Percentiles rank a stretch among this genome's conserved stretches.
Conservation (phyloP, 345 rosid genomes). For the Hibiscus syriacus region DNA sequence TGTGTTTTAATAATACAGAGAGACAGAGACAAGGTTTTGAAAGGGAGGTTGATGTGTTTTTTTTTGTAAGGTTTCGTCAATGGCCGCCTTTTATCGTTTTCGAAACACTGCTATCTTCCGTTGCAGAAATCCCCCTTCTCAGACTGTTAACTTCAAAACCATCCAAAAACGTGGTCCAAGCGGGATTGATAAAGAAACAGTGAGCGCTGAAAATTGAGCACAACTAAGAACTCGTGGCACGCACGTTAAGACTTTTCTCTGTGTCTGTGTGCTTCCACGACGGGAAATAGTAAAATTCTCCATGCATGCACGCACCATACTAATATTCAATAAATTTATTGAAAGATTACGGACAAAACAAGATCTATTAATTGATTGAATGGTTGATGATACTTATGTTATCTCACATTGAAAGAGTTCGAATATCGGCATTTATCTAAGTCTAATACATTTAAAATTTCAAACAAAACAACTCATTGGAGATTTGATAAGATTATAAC, state of each 20-base stretch:
- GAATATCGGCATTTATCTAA: too few species aligned
- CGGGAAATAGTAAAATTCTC: not conserved
- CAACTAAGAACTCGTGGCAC: slow-evolving; percentile 7
- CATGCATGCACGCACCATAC: not conserved
- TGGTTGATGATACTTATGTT: too few species aligned
- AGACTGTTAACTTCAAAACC: too few species aligned
- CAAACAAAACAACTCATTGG: too few species aligned
- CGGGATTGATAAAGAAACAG: not conserved
- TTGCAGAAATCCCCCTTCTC: not conserved
- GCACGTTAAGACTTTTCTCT: slow-evolving; percentile 16
- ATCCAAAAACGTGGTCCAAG: not conserved
- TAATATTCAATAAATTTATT: too few species aligned
- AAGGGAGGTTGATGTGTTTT: too few species aligned
- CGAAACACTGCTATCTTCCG: not conserved
- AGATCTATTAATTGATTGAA: too few species aligned
- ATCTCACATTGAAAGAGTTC: too few species aligned
- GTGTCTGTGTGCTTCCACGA: not conserved
- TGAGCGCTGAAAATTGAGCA: too few species aligned
- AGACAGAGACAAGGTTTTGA: not conserved
- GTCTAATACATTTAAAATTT: too few species aligned
- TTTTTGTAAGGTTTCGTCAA: not conserved
- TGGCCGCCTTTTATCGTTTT: slow-evolving; percentile 27
- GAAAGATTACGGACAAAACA: too few species aligned
- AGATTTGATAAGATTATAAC: too few species aligned
- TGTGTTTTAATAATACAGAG: not conserved